These are phyloP conservation scores for Aspergillus piperis DNA, from an alignment of 2,329 filamentous ascomycete species.

Conservation along the genomic window DNA sequence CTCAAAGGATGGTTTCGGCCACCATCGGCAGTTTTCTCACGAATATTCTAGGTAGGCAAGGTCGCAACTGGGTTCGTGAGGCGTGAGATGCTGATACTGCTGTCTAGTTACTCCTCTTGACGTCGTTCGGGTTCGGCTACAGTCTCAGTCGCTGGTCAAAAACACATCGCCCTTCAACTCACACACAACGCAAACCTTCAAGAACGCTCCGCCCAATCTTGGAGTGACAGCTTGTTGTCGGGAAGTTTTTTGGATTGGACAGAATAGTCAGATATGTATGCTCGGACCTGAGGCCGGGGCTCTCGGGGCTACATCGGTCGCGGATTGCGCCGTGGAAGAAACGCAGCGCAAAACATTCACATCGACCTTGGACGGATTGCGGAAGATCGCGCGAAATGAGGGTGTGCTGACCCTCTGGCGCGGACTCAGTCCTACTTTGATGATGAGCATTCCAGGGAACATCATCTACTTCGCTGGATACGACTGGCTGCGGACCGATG, in stretches of 20 bases:
- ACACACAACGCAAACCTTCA: slow-evolving; percentile 55
- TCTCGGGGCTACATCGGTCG: slow-evolving; percentile 46
- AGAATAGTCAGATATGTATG: slow-evolving; percentile 77
- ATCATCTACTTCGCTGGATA: slow-evolving; percentile 99
- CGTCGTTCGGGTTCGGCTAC: slow-evolving; percentile 90
- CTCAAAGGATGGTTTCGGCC: slow-evolving; percentile 93
- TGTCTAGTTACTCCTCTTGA: slow-evolving; percentile 84
- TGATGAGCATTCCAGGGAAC: slow-evolving; percentile 93
- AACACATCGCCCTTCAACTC: slow-evolving; percentile 59
- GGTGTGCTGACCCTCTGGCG: slow-evolving; percentile 85
- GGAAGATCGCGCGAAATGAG: slow-evolving; percentile 94
- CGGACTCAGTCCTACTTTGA: slow-evolving; percentile 86
- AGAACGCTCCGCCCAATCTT: slow-evolving; percentile 76
- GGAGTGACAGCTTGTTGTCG: slow-evolving; percentile 94
- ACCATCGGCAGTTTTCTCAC: slow-evolving; percentile 79
- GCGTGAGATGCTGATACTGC: slow-evolving; percentile 13
- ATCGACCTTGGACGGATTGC: slow-evolving; percentile 86
- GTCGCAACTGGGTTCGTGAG: not conserved
- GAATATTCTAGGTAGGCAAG: not conserved
- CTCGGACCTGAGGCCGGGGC: slow-evolving; percentile 53
- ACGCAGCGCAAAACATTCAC: slow-evolving; percentile 79
- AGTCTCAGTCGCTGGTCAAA: slow-evolving; percentile 69
- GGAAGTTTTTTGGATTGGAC: slow-evolving; percentile 95
- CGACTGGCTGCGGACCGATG: slow-evolving; percentile 82
- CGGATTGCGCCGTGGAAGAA: slow-evolving; percentile 84